phyloP scores from a whole-genome alignment of 169 alveolate genomes.

The Perkinsus olseni region DNA sequence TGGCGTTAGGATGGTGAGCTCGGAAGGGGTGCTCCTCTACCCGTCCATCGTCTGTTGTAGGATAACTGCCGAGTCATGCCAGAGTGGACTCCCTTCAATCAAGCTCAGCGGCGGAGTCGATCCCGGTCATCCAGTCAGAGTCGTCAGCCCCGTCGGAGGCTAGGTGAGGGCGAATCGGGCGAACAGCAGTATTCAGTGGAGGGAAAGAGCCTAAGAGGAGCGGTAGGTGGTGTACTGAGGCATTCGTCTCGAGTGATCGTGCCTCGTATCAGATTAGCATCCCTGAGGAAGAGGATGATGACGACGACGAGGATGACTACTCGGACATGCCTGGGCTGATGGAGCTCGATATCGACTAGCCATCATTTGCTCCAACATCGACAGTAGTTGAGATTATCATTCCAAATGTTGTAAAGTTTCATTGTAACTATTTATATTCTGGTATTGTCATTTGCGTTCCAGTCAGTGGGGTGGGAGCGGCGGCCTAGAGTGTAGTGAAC shows the following conservation, averaged over 20 bases:
- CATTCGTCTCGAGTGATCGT: not conserved
- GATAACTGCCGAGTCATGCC: not conserved
- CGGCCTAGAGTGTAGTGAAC: too few species aligned
- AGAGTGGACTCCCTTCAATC: not conserved
- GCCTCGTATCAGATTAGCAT: not conserved
- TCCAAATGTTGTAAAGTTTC: not conserved
- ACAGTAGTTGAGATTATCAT: not conserved
- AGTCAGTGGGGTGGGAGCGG: too few species aligned
- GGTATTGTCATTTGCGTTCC: too few species aligned
- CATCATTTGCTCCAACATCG: not conserved
- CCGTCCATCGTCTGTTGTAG: not conserved
- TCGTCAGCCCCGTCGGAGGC: not conserved
- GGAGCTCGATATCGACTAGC: not conserved
- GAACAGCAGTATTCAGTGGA: not conserved
- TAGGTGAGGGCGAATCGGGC: not conserved
- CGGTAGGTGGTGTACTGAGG: not conserved
- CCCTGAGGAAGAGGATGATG: not conserved
- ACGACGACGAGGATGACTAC: not conserved
- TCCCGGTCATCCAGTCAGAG: not conserved
- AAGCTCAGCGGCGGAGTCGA: slow-evolving; percentile 3
- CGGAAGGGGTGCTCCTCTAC: too few species aligned
- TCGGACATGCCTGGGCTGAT: not conserved
- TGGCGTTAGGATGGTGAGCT: not conserved
- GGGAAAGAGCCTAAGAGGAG: not conserved
- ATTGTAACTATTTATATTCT: not conserved